Evolutionary conservation across 345 rosid species (phyloP).

Genomic region (Conringia planisiliqua): DNA sequence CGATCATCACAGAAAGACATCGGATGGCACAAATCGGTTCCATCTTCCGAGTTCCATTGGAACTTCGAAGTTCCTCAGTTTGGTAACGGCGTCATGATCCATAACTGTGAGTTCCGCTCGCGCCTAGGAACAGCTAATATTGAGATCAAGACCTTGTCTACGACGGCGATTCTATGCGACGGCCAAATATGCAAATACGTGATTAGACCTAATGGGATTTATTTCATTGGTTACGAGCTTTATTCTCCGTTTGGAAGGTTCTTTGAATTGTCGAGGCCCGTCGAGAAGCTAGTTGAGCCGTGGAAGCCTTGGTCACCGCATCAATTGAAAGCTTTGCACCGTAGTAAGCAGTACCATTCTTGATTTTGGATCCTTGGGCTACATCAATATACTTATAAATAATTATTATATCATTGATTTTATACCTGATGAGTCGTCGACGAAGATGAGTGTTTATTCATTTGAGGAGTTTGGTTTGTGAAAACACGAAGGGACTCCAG

Average conservation of each 20-base stretch:
- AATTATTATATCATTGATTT: too few relatives aligned
- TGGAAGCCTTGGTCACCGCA: slow-evolving; percentile 31
- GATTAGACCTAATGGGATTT: slow-evolving; percentile 26
- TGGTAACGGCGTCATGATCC: slow-evolving; percentile 21
- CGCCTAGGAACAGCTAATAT: slow-evolving; percentile 10
- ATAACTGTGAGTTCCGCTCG: slow-evolving; percentile 22
- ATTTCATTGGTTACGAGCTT: slow-evolving; percentile 31
- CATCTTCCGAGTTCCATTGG: slow-evolving; percentile 23
- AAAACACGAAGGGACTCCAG: neutral
- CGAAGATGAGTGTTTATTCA: neutral
- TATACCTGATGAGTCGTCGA: too few relatives aligned
- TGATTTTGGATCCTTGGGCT: slow-evolving; percentile 3
- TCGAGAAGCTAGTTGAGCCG: slow-evolving; percentile 27
- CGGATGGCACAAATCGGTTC: slow-evolving; percentile 26
- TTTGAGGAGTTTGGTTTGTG: neutral
- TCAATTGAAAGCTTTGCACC: slow-evolving; percentile 7
- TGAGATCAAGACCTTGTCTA: slow-evolving; percentile 20
- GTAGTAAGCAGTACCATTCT: neutral
- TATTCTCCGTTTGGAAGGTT: slow-evolving; percentile 23
- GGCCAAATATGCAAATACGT: slow-evolving; percentile 16
- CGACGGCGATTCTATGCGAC: slow-evolving; percentile 23
- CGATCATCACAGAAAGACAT: slow-evolving; percentile 22
- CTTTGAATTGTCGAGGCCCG: slow-evolving; percentile 23
- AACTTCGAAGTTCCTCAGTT: slow-evolving; percentile 19
- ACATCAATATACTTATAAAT: neutral